Base-by-base conservation (phyloP, 129 eudicot species). In the Scalesia atractyloides region DNA sequence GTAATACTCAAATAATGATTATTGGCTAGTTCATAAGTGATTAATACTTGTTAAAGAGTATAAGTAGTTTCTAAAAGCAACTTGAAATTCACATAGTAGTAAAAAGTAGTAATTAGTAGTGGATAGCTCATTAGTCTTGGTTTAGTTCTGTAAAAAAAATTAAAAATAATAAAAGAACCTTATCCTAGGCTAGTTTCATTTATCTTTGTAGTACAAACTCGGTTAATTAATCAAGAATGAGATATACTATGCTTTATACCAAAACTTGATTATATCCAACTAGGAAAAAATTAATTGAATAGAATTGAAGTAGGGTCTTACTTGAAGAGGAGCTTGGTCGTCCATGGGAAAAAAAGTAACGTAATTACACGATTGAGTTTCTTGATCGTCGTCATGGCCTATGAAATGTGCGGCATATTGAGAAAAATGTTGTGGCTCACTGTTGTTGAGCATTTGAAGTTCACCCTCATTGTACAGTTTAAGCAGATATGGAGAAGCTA, bases 291-390 rank as follows among this genome's bases (percentile, higher is more conserved):
- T 18, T 56, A 19, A 9, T 0, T 14, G 30, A 56, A 20, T 17
- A 41, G 18, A 37, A 17, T 18, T 17, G 18, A 37, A 10, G 43
- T 7, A 57, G 49, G 47, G 15, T 62, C 5, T 70, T 83, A 90
- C 99, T 91, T 90, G 93, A 22, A 95, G 94, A 68, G 99, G 97
- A 16, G 74, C 58, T 39, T 95, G 85, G 69, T 95, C 99, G 14
- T 84, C 89, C 16, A 50, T 70, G 14, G 99, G 96, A 64, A 84
- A 74, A 72, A 86, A 90, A 7, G 91, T 91, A 14, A 91, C 94
- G 39, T 84, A 84, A 72, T 95, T 95, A 86, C 99, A 95, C 46
- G 88, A 72, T 37, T 95, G 99, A 8, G 84, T 72, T 82, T 81
- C 91, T 52, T 83, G 87, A 50, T 84, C 72, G 39, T 64, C 60